These are phyloP conservation scores for Pythium guiyangense DNA, from an alignment of 352 stramenopile genomes.

Conservation along the genomic window DNA sequence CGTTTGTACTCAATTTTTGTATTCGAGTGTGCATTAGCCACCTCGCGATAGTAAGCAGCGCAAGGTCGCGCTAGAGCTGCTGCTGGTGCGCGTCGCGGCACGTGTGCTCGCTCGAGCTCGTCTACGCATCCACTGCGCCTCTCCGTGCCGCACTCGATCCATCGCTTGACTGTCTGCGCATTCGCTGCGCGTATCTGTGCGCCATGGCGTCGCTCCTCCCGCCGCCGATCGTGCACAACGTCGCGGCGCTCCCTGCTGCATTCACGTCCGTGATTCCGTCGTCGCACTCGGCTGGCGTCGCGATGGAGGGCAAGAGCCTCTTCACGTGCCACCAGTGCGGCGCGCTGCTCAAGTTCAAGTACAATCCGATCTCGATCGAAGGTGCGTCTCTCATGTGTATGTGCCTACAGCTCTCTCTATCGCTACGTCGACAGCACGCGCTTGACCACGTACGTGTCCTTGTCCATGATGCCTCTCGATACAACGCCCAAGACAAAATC, in stretches of 20 bases:
- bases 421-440: background rate
- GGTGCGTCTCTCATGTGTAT: constrained; percentile 11
- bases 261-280: constrained; percentile 12
- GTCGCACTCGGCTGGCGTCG: constrained; percentile 19
- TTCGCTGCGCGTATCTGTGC: too few relatives aligned
- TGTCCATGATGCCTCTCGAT: background rate
- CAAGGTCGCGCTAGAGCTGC: background rate
- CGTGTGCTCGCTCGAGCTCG: background rate
- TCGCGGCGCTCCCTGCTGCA: constrained; percentile 6
- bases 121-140: too few relatives aligned
- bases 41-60: too few relatives aligned
- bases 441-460: background rate
- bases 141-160: too few relatives aligned
- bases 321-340: constrained; percentile 75
- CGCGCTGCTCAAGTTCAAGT: constrained; percentile 66
- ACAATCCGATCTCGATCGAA: constrained; percentile 57
- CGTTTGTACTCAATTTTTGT: too few relatives aligned
- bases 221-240: constrained; percentile 15
- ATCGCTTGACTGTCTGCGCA: too few relatives aligned
- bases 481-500: constrained; percentile 35
- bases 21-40: too few relatives aligned
- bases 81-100: background rate
- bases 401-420: background rate
- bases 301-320: constrained; percentile 72
- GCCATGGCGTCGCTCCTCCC: constrained; percentile 15